Conservation (phyloP, 345 rosid genomes). For the Euphorbia tirucalli region DNA sequence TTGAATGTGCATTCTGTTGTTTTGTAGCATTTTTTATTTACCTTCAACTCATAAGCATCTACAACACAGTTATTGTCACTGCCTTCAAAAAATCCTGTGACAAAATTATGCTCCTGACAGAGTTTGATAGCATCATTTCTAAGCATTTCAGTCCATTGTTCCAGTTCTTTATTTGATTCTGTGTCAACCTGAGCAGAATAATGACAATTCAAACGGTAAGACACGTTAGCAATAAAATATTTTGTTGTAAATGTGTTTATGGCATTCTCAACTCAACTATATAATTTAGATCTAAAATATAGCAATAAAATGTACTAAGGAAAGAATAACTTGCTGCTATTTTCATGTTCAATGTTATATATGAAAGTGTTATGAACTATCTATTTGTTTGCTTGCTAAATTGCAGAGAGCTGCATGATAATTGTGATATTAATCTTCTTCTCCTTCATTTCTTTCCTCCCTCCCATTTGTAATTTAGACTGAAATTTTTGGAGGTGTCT, state of each 20-base stretch:
- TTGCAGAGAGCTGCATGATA: neutral
- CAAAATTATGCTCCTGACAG: constrained; percentile 92
- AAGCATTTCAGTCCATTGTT: constrained; percentile 96
- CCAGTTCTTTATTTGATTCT: constrained; percentile 86
- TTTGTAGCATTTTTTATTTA: constrained; percentile 19
- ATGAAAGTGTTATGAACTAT: neutral
- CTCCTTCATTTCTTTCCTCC: neutral
- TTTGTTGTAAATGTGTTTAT: neutral
- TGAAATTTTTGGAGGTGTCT: too few relatives aligned
- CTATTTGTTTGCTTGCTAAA: neutral
- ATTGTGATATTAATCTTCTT: neutral
- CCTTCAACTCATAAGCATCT: constrained; percentile 99
- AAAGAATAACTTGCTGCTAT: neutral
- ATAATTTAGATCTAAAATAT: too few relatives aligned
- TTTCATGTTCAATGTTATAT: neutral
- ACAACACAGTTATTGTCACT: constrained; percentile 72
- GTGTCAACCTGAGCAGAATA: constrained; percentile 61
- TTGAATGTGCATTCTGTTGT: constrained; percentile 5
- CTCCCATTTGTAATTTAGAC: too few relatives aligned
- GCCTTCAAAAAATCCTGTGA: constrained; percentile 90
- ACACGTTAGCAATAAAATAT: neutral
- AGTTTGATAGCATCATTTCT: constrained; percentile 76
- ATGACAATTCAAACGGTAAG: neutral
- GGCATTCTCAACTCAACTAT: too few relatives aligned
- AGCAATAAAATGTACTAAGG: neutral